These are phyloP conservation scores for Primulina eburnea DNA, from an alignment of 257 asterid genomes.

Conservation along the genomic window DNA sequence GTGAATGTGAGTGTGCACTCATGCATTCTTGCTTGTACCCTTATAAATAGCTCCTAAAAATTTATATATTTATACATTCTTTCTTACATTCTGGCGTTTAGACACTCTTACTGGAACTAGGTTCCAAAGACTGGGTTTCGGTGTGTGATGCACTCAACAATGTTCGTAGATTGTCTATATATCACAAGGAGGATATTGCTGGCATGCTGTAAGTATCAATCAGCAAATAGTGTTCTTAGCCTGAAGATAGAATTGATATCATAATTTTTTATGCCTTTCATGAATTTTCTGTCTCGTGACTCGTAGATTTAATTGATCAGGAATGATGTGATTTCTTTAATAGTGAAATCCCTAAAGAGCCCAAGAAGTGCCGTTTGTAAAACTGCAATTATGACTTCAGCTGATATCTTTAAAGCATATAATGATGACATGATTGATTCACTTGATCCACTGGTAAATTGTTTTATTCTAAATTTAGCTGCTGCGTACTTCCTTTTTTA, in stretches of 20 bases:
- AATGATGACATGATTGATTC: constrained; percentile 63
- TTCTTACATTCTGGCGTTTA: constrained; percentile 28
- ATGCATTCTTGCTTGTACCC: not conserved
- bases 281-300: constrained; percentile 23
- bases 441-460: constrained; percentile 76
- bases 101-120: constrained; percentile 66
- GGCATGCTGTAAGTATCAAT: constrained; percentile 62
- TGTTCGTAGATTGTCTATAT: constrained; percentile 62
- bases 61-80: constrained; percentile 12
- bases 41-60: not conserved
- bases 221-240: constrained; percentile 15
- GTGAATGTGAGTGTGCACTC: constrained; percentile 7
- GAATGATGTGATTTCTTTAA: constrained; percentile 51
- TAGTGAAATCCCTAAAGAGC: constrained; percentile 77
- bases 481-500: constrained; percentile 12
- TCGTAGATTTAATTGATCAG: constrained; percentile 37
- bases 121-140: constrained; percentile 83
- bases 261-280: constrained; percentile 19
- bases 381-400: constrained; percentile 81
- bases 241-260: constrained; percentile 10
- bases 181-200: constrained; percentile 71
- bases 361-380: constrained; percentile 96
- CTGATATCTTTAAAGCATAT: constrained; percentile 77
- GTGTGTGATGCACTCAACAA: constrained; percentile 82
- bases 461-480: constrained; percentile 7